A percentile compares a stretch with the other conserved stretches of the same genome.
These are phyloP conservation scores for Ilyonectria mors-panacis DNA, from an alignment of 2,329 filamentous ascomycete genomes.

Conservation along the genomic window DNA sequence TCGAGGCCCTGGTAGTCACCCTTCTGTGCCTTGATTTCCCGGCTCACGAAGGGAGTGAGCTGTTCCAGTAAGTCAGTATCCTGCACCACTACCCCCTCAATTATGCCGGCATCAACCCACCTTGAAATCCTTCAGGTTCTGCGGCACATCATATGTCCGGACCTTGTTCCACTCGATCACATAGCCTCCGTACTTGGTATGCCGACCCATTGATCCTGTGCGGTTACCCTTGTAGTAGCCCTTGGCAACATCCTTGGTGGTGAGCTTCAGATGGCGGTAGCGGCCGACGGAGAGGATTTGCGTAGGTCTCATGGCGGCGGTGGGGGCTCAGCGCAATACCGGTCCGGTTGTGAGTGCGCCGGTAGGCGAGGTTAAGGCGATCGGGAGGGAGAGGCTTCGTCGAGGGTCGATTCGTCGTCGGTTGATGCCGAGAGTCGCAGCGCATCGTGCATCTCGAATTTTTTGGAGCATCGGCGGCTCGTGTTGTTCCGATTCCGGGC, in stretches of 20 bases:
- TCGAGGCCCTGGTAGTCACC: conserved; percentile 69
- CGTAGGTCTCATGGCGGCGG: conserved; percentile 75
- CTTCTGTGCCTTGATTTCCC: conserved; percentile 66
- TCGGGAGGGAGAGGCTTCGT: conserved; percentile 18
- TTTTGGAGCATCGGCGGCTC: conserved; percentile 39
- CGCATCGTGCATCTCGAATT: conserved; percentile 38
- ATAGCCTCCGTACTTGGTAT: conserved; percentile 89
- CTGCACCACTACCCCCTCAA: not conserved
- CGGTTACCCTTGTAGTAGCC: conserved; percentile 98
- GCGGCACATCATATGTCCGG: conserved; percentile 88
- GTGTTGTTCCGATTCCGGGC: conserved; percentile 53
- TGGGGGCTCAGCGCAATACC: conserved; percentile 16
- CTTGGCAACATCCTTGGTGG: conserved; percentile 92
- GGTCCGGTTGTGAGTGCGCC: conserved; percentile 12
- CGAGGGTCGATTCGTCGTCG: conserved; percentile 30
- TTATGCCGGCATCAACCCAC: conserved; percentile 58
- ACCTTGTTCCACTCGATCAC: conserved; percentile 89
- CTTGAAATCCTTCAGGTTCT: conserved; percentile 78
- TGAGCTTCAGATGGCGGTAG: conserved; percentile 84
- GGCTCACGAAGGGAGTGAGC: conserved; percentile 86
- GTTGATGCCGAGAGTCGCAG: conserved; percentile 18
- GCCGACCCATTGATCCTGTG: conserved; percentile 87
- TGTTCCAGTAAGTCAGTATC: conserved; percentile 54
- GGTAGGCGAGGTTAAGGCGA: conserved; percentile 18
- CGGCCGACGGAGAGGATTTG: conserved; percentile 75